A percentile compares a stretch with the other conserved stretches of the same genome.
phyloP scores from a whole-genome alignment of 805 yeast genomes.

The Wickerhamiella kazuoi region DNA sequence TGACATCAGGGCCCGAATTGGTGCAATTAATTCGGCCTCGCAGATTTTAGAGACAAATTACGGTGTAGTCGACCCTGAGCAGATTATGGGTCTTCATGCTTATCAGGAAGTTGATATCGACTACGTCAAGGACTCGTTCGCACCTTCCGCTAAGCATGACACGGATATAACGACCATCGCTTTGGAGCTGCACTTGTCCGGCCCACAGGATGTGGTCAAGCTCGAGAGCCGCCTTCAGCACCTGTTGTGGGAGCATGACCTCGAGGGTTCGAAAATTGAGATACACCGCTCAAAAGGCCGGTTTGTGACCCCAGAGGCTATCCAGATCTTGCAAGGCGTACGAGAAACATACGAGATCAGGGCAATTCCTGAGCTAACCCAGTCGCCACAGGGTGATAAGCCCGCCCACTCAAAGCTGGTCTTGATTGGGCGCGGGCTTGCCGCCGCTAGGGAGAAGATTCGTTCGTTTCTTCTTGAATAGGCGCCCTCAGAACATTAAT shows the following conservation, averaged over 20 bases:
- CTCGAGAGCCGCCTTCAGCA: slow-evolving; percentile 51
- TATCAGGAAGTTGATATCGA: slow-evolving; percentile 21
- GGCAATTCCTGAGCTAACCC: slow-evolving; percentile 23
- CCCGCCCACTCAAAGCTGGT: slow-evolving; percentile 40
- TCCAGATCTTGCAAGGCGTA: slow-evolving; percentile 71
- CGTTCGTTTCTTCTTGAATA: too few relatives aligned
- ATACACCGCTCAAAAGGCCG: slow-evolving; percentile 75
- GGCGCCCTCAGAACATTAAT: too few relatives aligned
- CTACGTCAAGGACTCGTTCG: neutral
- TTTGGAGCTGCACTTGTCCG: slow-evolving; percentile 28
- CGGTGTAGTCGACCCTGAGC: slow-evolving; percentile 54
- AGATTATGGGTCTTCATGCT: slow-evolving; percentile 62
- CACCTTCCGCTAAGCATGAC: slow-evolving; percentile 8
- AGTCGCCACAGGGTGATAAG: slow-evolving; percentile 13
- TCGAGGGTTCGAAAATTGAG: slow-evolving; percentile 33
- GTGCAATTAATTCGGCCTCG: slow-evolving; percentile 46
- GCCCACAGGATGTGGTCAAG: slow-evolving; percentile 23
- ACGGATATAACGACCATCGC: slow-evolving; percentile 33
- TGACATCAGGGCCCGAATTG: slow-evolving; percentile 25
- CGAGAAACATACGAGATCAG: slow-evolving; percentile 77
- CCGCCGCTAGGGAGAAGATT: too few relatives aligned
- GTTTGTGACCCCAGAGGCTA: slow-evolving; percentile 26
- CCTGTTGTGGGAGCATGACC: slow-evolving; percentile 54
- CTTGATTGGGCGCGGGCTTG: slow-evolving; percentile 47
- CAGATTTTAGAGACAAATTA: slow-evolving; percentile 48